Base-by-base conservation (phyloP, 208 protist species). In the Leishmania amazonensis region DNA sequence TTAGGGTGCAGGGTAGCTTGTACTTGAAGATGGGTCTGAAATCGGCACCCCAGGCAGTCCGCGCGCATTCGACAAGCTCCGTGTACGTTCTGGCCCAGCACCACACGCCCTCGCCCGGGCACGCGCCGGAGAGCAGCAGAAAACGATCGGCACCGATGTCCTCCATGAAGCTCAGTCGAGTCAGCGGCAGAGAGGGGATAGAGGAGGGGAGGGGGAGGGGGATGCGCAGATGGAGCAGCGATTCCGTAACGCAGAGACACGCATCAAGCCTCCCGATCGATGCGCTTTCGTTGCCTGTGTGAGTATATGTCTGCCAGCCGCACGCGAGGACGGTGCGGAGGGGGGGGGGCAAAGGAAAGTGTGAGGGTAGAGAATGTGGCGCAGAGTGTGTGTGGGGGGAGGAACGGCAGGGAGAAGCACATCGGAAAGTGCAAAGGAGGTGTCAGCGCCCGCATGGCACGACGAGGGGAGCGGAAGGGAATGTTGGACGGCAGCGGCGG, bases 31-130 rank as follows among this genome's bases (percentile, higher is more conserved):
- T 1, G 28, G 76, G 76, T 17, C 13, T 47, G 64, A 72, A 79
- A 49, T 70, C 62, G n/a, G 7, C 2, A 0, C 76, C 76, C 76
- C 76, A 79, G 62, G 62, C 76, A 51, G 7, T 24, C 62, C 58
- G 31, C 54, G 60, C 76, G 49, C 76, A 79, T 62, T 68, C 5
- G 24, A 79, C 76, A 19, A 79, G 76, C 58, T 79, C 76, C 28
- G 76, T 57, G n/a, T 79, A 79, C 9, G 76, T 57, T 49, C 11
- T 68, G 11, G 76, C 76, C 62, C 76, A 79, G 60, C 58, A 79
- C 76, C 76, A 79, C 8, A 79, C 76, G 11, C 76, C 76, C 64
- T 79, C 76, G 35, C 76, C 76, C 58, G 76, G 76, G n/a, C 62
- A 79, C 49, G 51, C 76, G 31, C 76, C 76, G 62, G 31, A 68